phyloP scores from a whole-genome alignment of 78 protist genomes.

The Creolimax fragrantissima region DNA sequence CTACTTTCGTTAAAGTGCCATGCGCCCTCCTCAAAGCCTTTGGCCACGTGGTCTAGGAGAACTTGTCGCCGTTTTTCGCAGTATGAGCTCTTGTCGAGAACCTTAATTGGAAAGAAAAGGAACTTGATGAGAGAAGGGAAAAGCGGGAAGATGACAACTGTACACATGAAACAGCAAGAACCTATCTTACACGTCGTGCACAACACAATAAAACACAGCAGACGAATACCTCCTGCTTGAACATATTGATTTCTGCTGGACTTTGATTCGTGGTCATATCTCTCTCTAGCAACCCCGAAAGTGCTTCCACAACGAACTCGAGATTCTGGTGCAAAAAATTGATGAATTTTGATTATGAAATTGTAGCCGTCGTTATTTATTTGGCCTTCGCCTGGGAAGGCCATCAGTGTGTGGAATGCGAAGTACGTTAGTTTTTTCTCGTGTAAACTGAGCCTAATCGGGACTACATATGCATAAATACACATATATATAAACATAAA shows the following conservation, averaged over 20 bases:
- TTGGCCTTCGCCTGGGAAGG: no score
- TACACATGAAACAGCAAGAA: neutral
- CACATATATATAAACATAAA: neutral
- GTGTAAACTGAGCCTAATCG: no score
- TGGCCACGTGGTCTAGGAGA: conserved; percentile 5
- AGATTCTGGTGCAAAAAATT: no score
- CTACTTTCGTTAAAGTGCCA: conserved; percentile 9
- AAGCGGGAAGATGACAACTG: neutral
- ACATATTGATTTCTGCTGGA: neutral
- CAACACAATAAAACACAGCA: neutral
- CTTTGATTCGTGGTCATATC: neutral
- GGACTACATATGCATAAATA: neutral
- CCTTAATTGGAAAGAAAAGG: neutral
- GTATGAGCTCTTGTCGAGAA: neutral
- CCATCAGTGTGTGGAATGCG: no score
- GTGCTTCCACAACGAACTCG: conserved; percentile 38
- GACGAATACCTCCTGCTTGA: conserved; percentile 17
- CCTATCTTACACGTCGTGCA: neutral
- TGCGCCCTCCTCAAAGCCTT: neutral
- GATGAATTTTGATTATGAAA: no score
- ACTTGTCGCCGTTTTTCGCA: conserved; percentile 7
- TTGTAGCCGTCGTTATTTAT: no score
- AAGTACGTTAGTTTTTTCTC: no score
- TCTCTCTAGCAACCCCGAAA: conserved; percentile 34
- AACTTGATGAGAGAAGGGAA: neutral